A percentile compares a stretch with the other conserved stretches of the same genome.
These are phyloP conservation scores for Mallotus japonicus DNA, from an alignment of 441 rosid genomes.

Conservation along the genomic window DNA sequence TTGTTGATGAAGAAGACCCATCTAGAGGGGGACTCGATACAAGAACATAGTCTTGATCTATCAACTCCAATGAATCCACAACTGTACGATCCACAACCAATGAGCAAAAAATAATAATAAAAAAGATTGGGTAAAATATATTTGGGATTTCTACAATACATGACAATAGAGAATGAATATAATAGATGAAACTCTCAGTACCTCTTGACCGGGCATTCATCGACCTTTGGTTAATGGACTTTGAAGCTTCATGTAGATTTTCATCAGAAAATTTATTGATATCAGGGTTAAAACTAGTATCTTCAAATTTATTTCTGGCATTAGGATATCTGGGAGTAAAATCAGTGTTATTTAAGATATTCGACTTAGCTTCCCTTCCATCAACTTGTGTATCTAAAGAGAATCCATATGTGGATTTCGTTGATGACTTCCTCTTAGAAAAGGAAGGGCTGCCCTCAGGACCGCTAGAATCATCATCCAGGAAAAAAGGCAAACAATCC, in stretches of 20 bases:
- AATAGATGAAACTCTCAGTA: constrained; percentile 29
- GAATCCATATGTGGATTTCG: constrained; percentile 53
- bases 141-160: constrained; percentile 2
- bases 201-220: constrained; percentile 50
- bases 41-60: constrained; percentile 88
- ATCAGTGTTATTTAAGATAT: constrained; percentile 39
- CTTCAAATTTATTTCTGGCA: constrained; percentile 36
- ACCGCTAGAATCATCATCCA: constrained; percentile 79
- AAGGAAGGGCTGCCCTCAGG: constrained; percentile 76
- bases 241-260: constrained; percentile 42
- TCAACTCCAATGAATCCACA: constrained; percentile 68
- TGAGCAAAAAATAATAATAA: constrained; percentile 15
- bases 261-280: constrained; percentile 38
- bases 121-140: constrained; percentile 8
- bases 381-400: constrained; percentile 43
- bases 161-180: constrained; percentile 21
- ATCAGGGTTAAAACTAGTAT: constrained; percentile 39
- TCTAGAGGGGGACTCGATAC: constrained; percentile 82
- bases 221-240: constrained; percentile 48
- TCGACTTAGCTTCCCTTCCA: constrained; percentile 43
- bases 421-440: constrained; percentile 42
- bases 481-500: constrained; percentile 78
- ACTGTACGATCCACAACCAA: constrained; percentile 36
- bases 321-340: constrained; percentile 42
- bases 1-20: constrained; percentile 46